Base-by-base conservation (phyloP, 495 filamentous ascomycete species). In the Annulohypoxylon stygium region DNA sequence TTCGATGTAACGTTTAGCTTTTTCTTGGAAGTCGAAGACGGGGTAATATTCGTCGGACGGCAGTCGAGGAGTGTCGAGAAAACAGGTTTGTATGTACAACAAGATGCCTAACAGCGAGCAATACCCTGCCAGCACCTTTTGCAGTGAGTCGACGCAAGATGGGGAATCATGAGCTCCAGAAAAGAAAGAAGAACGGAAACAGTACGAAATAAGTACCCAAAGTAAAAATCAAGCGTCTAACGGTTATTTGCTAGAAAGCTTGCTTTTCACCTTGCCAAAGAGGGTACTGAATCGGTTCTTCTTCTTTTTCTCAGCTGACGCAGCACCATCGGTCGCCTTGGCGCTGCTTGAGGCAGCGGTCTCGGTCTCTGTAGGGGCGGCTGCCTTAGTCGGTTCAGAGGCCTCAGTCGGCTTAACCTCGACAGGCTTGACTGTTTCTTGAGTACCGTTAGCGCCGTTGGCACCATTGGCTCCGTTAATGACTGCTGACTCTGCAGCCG, bases 211-310 rank as follows among this genome's bases (percentile, higher is more conserved):
- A 64, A 75, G 73, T 41, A 75, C 50, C 45, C 54, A 63, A 74
- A 66, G 57, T 51, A 63, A 67, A 51, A 33, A 67, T 50, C 43
- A 61, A 62, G 50, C 59, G 26, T 64, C 12, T 18, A 53, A 60
- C 41, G 20, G 65, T 67, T 67, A 73, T 69, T 75, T 78, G 61
- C 79, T 67, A 47, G 76, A 69, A 33, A 90, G 74, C 81, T 85
- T 90, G 59, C 84, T 83, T 84, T 88, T 90, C 51, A 92, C 60
- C 77, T 85, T 87, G 71, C 81, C 84, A 63, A 91, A 86, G 67
- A 92, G 81, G 70, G 84, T 82, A 60, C 79, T 85, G 62, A 89
- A 74, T 76, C 90, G 86, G 79, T 87, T 84, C 84, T 87, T 90
- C 86, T 87, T 88, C 79, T 86, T 86, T 75, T 79, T 82, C 63